Evolutionary conservation across 2,329 filamentous ascomycete species (phyloP), one percentile per base, ranked within the genome.

Genomic region (Colletotrichum shisoi): DNA sequence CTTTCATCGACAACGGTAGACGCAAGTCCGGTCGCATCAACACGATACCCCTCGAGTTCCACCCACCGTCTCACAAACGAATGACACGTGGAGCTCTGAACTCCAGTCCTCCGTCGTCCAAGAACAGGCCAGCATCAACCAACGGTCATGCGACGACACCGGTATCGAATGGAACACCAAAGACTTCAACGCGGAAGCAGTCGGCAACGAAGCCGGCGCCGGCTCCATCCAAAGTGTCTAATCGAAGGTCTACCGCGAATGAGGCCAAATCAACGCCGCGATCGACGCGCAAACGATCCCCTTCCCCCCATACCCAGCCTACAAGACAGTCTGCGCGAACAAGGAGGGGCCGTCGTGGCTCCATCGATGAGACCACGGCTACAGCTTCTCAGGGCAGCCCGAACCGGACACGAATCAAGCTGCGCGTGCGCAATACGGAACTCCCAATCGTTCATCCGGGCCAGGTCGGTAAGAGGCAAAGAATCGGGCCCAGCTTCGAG

Each of bases 1-100:
- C 91, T 0, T 94, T 96, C 76, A 86, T 91, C 52, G 87, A 85
- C 80, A 91, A 85, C 85, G 92, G 91, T 56, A 85, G 85, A 70
- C 84, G 88, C 68, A 89, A 88, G 73, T 91, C 88, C 24, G 87
- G 87, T 46, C 84, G 88, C 68, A 86, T 87, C 72, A 90, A 90
- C 73, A 76, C 76, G 2, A 73, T 87, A 15, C 85, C 86, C 19
- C 68, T 84, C 37, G 85, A 88, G 68, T 72, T 85, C 48, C 82
- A 84, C 68, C 79, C 82, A 17, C 79, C 76, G 52, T 79, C 79
- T 45, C 80, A 81, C 59, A 87, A 84, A 71, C 81, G 85, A 60
- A 77, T 82, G 67, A 87, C 84, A 1, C 79, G 86, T 70, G 79
- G 81, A 62, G 76, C 79, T 56, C 68, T 75, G 57, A 72, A 79